Conservation (phyloP, 192 early-diverging fungal species). For the Coemansia sp. region DNA sequence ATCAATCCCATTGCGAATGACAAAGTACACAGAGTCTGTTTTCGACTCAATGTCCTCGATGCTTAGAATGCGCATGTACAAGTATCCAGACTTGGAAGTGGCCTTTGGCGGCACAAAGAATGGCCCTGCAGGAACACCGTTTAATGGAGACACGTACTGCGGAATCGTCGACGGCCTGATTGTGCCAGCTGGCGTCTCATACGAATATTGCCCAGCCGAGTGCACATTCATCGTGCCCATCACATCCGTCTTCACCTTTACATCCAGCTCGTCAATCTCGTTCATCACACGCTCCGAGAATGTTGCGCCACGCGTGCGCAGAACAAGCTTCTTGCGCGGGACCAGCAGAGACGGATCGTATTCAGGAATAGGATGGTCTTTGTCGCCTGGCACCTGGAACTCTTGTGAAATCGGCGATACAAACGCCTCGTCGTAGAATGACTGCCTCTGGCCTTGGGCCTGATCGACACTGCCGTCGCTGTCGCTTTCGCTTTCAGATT, state of each 20-base stretch:
- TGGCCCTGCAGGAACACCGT: constrained; percentile 44
- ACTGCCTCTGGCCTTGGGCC: neutral
- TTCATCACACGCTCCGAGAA: constrained; percentile 45
- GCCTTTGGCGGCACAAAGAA: constrained; percentile 53
- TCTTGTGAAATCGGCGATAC: constrained; percentile 40
- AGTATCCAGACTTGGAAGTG: constrained; percentile 33
- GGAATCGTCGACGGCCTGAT: constrained; percentile 47
- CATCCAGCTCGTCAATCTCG: constrained; percentile 34
- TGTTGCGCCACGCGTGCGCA: constrained; percentile 26
- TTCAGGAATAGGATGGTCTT: constrained; percentile 1
- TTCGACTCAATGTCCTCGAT: constrained; percentile 49
- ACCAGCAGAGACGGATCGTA: constrained; percentile 12
- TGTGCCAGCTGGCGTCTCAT: constrained; percentile 27
- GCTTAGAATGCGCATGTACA: constrained; percentile 55
- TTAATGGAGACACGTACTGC: constrained; percentile 48
- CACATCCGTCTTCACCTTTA: constrained; percentile 28
- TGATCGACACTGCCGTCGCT: constrained; percentile 4
- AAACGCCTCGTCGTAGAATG: constrained; percentile 33
- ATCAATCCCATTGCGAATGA: constrained; percentile 57
- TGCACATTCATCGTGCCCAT: constrained; percentile 25
- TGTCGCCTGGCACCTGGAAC: constrained; percentile 26
- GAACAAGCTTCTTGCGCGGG: constrained; percentile 41
- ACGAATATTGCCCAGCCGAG: constrained; percentile 33
- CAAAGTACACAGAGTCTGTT: constrained; percentile 53
- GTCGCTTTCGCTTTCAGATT: constrained; percentile 12